Conservation (phyloP, 768 basidiomycete species). For the Suillus subluteus region DNA sequence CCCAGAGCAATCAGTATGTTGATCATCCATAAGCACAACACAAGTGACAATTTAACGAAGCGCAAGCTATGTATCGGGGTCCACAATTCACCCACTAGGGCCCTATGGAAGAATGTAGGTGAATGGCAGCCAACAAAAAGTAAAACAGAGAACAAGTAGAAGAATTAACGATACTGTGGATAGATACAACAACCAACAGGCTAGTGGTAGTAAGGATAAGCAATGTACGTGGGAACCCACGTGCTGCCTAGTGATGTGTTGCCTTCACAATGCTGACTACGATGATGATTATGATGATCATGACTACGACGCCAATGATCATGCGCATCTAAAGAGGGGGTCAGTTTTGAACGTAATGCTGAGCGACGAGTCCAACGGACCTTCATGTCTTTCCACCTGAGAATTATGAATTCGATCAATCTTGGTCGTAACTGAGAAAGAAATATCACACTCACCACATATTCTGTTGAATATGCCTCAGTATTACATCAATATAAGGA, state of each 20-base stretch:
- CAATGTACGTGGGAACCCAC: slow-evolving; percentile 7
- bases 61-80: slow-evolving; percentile 25
- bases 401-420: slow-evolving; percentile 16
- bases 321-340: slow-evolving; percentile 78
- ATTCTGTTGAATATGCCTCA: slow-evolving; percentile 51
- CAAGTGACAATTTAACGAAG: slow-evolving; percentile 13
- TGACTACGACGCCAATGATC: slow-evolving; percentile 90
- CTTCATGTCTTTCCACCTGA: slow-evolving; percentile 98
- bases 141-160: slow-evolving; percentile 26
- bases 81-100: slow-evolving; percentile 21
- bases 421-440: slow-evolving; percentile 3
- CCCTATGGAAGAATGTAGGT: slow-evolving; percentile 14
- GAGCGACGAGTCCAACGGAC: slow-evolving; percentile 40
- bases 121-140: slow-evolving; percentile 16
- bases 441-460: slow-evolving; percentile 73
- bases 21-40: slow-evolving; percentile 31
- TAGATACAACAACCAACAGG: slow-evolving; percentile 49
- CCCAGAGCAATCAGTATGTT: background rate
- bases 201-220: slow-evolving; percentile 17
- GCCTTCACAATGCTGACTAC: slow-evolving; percentile 94
- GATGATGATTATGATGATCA: slow-evolving; percentile 92
- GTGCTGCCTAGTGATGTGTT: slow-evolving; percentile 50
- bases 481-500: slow-evolving; percentile 4
- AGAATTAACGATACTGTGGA: slow-evolving; percentile 38
- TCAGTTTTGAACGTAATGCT: slow-evolving; percentile 13